Evolutionary conservation across 176 grass and related monocot species (phyloP).

Genomic region (Rhynchospora breviuscula): DNA sequence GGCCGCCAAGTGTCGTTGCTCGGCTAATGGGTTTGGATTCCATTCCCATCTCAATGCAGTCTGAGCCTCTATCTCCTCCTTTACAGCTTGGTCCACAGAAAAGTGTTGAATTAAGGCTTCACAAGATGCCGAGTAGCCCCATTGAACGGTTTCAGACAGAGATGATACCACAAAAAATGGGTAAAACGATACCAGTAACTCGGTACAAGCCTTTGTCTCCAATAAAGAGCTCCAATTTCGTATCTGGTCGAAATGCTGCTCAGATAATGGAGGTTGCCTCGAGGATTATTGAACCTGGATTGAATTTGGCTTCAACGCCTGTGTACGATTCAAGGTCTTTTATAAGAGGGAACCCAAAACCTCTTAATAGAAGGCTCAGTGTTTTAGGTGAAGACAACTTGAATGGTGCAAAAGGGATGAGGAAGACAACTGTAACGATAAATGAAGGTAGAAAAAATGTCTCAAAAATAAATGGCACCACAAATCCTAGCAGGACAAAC

Average conservation of each 20-base stretch:
- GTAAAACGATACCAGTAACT: conserved; percentile 47
- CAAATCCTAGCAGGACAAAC: conserved; percentile 39
- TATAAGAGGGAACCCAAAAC: conserved; percentile 34
- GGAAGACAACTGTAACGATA: conserved; percentile 27
- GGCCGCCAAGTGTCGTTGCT: conserved; percentile 61
- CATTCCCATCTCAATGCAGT: conserved; percentile 48
- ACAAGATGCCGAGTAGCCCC: conserved; percentile 72
- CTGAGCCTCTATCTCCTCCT: conserved; percentile 31
- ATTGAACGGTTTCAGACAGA: conserved; percentile 82
- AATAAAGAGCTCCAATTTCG: conserved; percentile 42
- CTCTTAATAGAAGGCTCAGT: conserved; percentile 15
- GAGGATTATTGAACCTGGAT: conserved; percentile 54
- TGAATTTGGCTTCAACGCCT: conserved; percentile 28
- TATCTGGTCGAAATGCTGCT: conserved; percentile 58
- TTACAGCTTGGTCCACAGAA: conserved; percentile 8
- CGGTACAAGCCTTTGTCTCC: conserved; percentile 53
- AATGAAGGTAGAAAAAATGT: conserved; percentile 31
- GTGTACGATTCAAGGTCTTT: conserved; percentile 34
- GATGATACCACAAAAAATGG: conserved; percentile 46
- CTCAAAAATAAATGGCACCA: conserved; percentile 40
- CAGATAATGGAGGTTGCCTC: conserved; percentile 79
- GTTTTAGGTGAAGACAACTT: conserved; percentile 28
- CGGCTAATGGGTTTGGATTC: conserved; percentile 93
- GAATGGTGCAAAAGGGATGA: conserved; percentile 47
- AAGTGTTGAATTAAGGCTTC: conserved; percentile 23